Base-by-base conservation (phyloP, 106 monocot genomes). In the Dendrobium officinale region DNA sequence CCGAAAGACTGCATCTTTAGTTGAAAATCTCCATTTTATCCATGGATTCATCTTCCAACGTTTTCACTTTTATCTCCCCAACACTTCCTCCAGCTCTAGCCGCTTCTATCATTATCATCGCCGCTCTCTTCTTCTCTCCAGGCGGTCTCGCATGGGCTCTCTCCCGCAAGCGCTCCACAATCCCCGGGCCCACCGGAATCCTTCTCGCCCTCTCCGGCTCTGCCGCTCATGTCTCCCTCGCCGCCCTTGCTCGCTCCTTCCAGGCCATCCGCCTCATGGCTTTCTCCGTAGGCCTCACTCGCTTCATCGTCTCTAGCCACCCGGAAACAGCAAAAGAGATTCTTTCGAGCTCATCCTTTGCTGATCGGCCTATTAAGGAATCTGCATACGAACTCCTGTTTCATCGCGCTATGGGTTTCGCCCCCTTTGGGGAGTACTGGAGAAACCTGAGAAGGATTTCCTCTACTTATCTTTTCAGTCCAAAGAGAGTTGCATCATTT, bases 391-490 rank as follows among this genome's bases (percentile, higher is more conserved):
- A 78, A 67, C 78, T 83, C 18, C 42, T 83, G 4, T 83, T 83
- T 33, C 66, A 78, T 11, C 51, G 83, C 42, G 83, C 83, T 6
- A 83, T 83, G 18, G 83, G 83, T 20, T 83, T 83, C 55, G 77
- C 83, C 4, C 77, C 83, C 1, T 82, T 82, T 42, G 82, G 82
- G 55, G 82, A 82, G 29, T 82, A 82, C 76, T 82, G 82, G 82
- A 58, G 76, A 27, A 59, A 42, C 24, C 64, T 82, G 75, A 42
- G 83, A 22, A 70, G 72, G 78, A 83, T 83, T 48, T 78, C 78
- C 5, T 48, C 54, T 4, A 27, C 78, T 4, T 78, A 78, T 51
- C 24, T 83, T n/a, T 83, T 83, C 55, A 78, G 78, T 37, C 83
- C 78, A 0, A 49, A 27, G 42, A 49, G 83, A 26, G 78, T 83